A percentile compares a stretch with the other conserved stretches of the same genome.
Conservation (phyloP, 768 basidiomycete genomes). For the Pholiota molesta region DNA sequence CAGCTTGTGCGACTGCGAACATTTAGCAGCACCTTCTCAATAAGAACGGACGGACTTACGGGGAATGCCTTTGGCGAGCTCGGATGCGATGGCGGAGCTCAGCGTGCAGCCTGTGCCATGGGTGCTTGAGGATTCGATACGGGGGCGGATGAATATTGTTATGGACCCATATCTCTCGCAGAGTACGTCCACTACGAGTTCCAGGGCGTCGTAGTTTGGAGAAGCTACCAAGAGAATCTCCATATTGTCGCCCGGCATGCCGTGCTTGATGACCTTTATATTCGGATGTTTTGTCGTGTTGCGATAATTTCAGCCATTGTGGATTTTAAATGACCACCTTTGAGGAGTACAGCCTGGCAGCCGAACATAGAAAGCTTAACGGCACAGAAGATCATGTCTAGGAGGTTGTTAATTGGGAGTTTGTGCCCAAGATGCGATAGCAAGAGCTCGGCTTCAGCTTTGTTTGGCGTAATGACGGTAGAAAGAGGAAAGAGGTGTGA, state of each 20-base stretch:
- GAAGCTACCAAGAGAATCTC: conserved; percentile 53
- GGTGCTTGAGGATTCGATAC: conserved; percentile 70
- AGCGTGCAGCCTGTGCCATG: conserved; percentile 95
- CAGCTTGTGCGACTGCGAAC: conserved; percentile 48
- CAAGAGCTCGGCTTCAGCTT: conserved; percentile 74
- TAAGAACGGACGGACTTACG: conserved; percentile 25
- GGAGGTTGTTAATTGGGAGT: conserved; percentile 44
- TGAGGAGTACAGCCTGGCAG: conserved; percentile 67
- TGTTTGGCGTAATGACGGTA: conserved; percentile 83
- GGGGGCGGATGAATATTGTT: conserved; percentile 61
- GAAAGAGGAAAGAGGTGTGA: conserved; percentile 71
- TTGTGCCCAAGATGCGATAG: conserved; percentile 40
- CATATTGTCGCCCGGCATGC: conserved; percentile 57
- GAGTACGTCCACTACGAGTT: conserved; percentile 69
- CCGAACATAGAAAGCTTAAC: conserved; percentile 50
- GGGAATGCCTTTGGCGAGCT: conserved; percentile 57
- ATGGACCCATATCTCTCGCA: conserved; percentile 38
- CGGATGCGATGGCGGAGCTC: conserved; percentile 77
- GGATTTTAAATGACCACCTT: conserved; percentile 77
- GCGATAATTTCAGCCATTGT: conserved; percentile 46
- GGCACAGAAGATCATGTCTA: conserved; percentile 65
- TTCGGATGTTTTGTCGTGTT: conserved; percentile 31
- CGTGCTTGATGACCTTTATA: conserved; percentile 46
- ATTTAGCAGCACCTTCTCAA: not conserved
- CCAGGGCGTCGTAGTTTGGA: conserved; percentile 14